Evolutionary conservation across 441 rosid genomes (phyloP), one percentile per base, ranked within the genome.

Genomic region (Pelargonium fulgidum): DNA sequence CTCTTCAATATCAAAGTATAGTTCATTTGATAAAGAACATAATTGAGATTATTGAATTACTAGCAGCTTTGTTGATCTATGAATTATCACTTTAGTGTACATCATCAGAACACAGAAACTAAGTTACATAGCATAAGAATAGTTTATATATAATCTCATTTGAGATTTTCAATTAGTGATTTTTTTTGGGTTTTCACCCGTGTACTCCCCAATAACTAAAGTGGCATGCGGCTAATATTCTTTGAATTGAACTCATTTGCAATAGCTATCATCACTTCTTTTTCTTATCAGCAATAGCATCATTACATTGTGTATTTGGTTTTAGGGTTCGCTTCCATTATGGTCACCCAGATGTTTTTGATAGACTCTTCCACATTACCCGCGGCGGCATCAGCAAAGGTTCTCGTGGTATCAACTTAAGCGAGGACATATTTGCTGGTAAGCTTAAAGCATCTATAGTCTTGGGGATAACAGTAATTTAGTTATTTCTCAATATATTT

Each of bases 391-490:
- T 93, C 70, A 93, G 98, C 79, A 93, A 93, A 81, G 97, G 94
- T 67, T 93, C 98, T 72, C 85, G 85, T 44, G 95, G 93, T 71
- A 87, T 93, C 85, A 90, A 93, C 74, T 84, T 90, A 75, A 92
- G 97, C 62, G 97, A 92, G 85, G 98, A 92, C 77, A 92, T 92
- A 68, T 92, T 92, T 80, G 98, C 98, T 39, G 98, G 98, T 90
- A 83, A 17, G 26, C 74, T 68, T 74, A 58, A 68, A 47, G 33
- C 13, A 71, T 29, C 39, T 33, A 13, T 62, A 54, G 72, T 71
- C 62, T n/a, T 29, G 26, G 10, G 29, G 50, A 44, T 20, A 16
- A 19, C 45, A 65, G 33, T n/a, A 29, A 58, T 44, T 33, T 76
- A 68, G 56, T 56, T 65, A 54, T 45, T 61, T 56, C 17, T 47